Base-by-base conservation (phyloP, 1,284 basidiomycete genomes). In the Marasmius fiardii region DNA sequence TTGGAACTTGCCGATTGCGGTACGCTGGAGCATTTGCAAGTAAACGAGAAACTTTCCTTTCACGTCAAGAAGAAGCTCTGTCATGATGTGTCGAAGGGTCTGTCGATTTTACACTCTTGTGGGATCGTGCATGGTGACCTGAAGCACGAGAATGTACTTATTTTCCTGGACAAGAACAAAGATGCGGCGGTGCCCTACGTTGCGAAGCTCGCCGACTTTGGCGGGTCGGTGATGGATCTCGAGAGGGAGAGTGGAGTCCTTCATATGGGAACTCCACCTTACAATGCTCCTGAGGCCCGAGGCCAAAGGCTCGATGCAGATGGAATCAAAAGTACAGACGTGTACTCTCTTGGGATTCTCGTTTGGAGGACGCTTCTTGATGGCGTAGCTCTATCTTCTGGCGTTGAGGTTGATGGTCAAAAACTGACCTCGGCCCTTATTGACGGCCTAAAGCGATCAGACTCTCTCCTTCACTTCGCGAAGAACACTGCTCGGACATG, bases 151-250 rank as follows among this genome's bases (percentile, higher is more conserved):
- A 53, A 57, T 21, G 55, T 57, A 6, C 44, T 57, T 1, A 24
- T 57, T 26, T 57, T 53, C 39, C 51, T 45, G 12, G 53, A 57
- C 50, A 18, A 11, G 24, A 18, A 21, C 26, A 24, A 51, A 21
- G 14, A n/a, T 23, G 51, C 51, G 10, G 24, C 26, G 16, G 39
- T 57, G 18, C 47, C 43, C 31, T 53, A 53, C 28, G 41, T 49
- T 12, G 55, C 55, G 20, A 57, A 57, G 41, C 18, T 57, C n/a
- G 44, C 34, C 39, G 55, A 57, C 21, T 57, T 57, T 53, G 51
- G 55, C 18, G 55, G 55, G 10, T 53, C 51, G 8, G 51, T 57
- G 4, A 57, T 57, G 55, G 51, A 57, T 53, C 12, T 57, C n/a
- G 33, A 37, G 20, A 33, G 10, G 18, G 44, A 54, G 18, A 45